Base-by-base conservation (phyloP, 2,329 filamentous ascomycete species). In the Zopfia rhizophila region DNA sequence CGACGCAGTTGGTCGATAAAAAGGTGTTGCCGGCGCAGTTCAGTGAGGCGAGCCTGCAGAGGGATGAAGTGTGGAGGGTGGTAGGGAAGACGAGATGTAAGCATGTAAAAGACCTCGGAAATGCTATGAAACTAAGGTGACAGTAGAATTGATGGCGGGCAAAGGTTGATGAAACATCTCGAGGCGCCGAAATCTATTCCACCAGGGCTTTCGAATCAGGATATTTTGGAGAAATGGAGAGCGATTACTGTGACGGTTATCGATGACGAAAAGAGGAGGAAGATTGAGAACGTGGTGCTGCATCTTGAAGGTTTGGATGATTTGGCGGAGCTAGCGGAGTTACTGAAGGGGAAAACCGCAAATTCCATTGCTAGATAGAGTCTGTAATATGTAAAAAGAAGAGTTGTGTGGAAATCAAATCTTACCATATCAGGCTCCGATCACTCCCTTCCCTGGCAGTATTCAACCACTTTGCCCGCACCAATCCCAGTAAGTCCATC, bases 401-500 rank as follows among this genome's bases (percentile, higher is more conserved):
- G n/a, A n/a, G n/a, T n/a, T n/a, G n/a, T n/a, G n/a, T n/a, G n/a
- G n/a, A n/a, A n/a, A n/a, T n/a, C n/a, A n/a, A n/a, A n/a, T n/a
- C n/a, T n/a, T n/a, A n/a, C n/a, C n/a, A n/a, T n/a, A n/a, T n/a
- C n/a, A n/a, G n/a, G n/a, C n/a, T n/a, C n/a, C n/a, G n/a, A n/a
- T n/a, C n/a, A n/a, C 24, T 27, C 8, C 24, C 24, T n/a, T 8
- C 24, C 75, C 74, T 31, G 74, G 47, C 38, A 69, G 61, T 38
- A 73, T 59, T 36, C 36, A 10, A 65, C 56, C 7, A 83, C 69
- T 56, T 72, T 75, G 5, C 53, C 59, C 10, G 76, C 80, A 17
- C 65, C 61, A 39, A 58, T 48, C 1, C 90, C 89, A 0, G 88
- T 85, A 43, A 93, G 65, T 0, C 81, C 85, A 66, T 91, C 88